These are phyloP conservation scores for Solanum pimpinellifolium DNA, from an alignment of 257 asterid species.

Conservation along the genomic window DNA sequence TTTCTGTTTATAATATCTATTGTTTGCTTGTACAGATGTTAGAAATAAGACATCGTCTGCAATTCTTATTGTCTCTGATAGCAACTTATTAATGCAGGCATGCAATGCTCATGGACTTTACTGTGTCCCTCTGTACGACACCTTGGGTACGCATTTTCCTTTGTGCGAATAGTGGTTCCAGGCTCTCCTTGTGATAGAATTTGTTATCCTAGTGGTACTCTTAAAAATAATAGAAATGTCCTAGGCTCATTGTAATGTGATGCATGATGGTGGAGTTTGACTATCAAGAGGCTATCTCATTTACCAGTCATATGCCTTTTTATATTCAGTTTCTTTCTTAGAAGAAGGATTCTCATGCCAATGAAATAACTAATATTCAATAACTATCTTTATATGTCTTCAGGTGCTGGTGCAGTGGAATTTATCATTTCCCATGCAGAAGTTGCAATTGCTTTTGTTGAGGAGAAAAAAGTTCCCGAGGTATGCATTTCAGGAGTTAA, in stretches of 20 bases:
- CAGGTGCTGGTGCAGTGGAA: slow-evolving; percentile 95
- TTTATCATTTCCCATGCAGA: slow-evolving; percentile 94
- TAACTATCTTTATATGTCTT: slow-evolving; percentile 10
- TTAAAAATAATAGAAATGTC: neutral
- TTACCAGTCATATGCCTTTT: neutral
- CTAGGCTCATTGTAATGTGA: neutral
- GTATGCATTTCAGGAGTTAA: slow-evolving; percentile 16
- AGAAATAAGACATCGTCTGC: neutral
- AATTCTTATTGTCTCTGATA: slow-evolving; percentile 7
- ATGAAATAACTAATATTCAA: neutral
- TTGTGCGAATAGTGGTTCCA: neutral
- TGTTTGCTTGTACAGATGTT: neutral
- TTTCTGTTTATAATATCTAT: neutral
- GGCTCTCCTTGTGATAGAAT: neutral
- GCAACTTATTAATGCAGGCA: slow-evolving; percentile 49
- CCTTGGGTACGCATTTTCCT: slow-evolving; percentile 54
- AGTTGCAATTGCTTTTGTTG: slow-evolving; percentile 72
- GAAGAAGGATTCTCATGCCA: neutral
- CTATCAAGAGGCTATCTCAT: neutral
- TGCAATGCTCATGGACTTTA: slow-evolving; percentile 93
- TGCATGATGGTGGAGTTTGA: neutral
- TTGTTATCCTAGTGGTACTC: neutral
- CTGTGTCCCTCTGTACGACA: slow-evolving; percentile 90
- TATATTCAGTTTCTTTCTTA: neutral
- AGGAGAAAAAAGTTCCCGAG: slow-evolving; percentile 84